Evolutionary conservation across 2,329 filamentous ascomycete genomes (phyloP), one percentile per base, ranked within the genome.

Genomic region (Scopulariopsis brevicaulis): DNA sequence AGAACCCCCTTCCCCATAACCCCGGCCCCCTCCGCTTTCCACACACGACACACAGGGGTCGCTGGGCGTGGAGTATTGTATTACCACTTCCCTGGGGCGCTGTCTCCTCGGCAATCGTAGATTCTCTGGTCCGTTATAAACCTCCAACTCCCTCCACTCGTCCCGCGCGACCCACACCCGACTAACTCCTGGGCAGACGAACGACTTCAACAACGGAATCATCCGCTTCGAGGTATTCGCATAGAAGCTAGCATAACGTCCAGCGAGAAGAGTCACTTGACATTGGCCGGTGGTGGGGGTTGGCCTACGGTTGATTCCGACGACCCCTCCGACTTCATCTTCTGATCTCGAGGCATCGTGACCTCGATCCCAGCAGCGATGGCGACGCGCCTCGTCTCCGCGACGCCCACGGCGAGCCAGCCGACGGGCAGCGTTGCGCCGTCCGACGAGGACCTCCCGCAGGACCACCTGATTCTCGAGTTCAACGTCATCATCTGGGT

Each of bases 401-500:
- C 53, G 8, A 56, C 54, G 8, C 18, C 37, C 15, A 25, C n/a
- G 22, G 37, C 37, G 10, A 6, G 37, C 18, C 40, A n/a, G 18
- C 40, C 40, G 40, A 46, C 55, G 5, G 28, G 24, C 22, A 18
- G 22, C 15, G n/a, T 40, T 24, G 28, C 28, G 3, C 14, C 55
- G 22, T 25, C 40, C 25, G 22, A 18, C 20, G 53, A 52, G 15
- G 55, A 56, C 18, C 55, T 25, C 32, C 43, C 55, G n/a, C 55
- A 56, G 22, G 46, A 56, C 24, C 32, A 63, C 37, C 57, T 62
- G 14, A 54, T 61, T 37, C 37, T 53, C 18, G 50, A 50, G 11
- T 61, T 62, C 58, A 57, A 59, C 6, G 43, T 57, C 34, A 59
- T 62, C 15, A 59, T 63, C 52, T 66, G 63, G 65, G 57, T 60